Conservation (phyloP, 352 stramenopile species). For the Thalassiosira mediterranea region DNA sequence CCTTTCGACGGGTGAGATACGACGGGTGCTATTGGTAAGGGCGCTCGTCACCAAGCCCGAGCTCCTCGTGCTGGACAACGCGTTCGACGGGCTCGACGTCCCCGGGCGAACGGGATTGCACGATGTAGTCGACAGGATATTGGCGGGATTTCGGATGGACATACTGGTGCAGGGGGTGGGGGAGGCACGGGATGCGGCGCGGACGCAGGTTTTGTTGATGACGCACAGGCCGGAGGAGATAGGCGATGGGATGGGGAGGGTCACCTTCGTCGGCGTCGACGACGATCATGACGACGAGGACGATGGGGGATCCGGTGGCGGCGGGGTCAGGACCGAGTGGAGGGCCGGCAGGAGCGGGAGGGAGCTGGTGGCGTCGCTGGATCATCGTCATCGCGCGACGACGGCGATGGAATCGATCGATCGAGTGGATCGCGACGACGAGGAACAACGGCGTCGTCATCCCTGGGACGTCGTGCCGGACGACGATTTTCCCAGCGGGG, state of each 20-base stretch:
- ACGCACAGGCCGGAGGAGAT: conserved; percentile 90
- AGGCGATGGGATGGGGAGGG: conserved; percentile 83
- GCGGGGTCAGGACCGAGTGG: conserved; percentile 36
- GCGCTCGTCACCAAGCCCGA: conserved; percentile 86
- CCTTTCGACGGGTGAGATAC: conserved; percentile 91
- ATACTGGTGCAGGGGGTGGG: conserved; percentile 88
- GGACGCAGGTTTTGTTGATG: conserved; percentile 89
- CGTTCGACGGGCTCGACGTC: conserved; percentile 92
- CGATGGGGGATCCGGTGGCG: background rate
- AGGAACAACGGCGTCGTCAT: too few species aligned
- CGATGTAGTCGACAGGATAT: conserved; percentile 88
- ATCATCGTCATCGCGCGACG: too few species aligned
- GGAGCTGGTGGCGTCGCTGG: conserved; percentile 42
- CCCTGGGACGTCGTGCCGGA: conserved; percentile 10
- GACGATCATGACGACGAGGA: background rate
- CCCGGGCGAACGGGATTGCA: conserved; percentile 84
- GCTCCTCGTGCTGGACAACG: conserved; percentile 91
- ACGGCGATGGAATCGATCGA: too few species aligned
- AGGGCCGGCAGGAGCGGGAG: conserved; percentile 37
- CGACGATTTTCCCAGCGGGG: conserved; percentile 24
- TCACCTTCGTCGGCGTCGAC: conserved; percentile 45
- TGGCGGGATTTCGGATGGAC: conserved; percentile 88
- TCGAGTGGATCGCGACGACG: too few species aligned
- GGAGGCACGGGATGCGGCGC: conserved; percentile 84
- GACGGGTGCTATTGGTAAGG: conserved; percentile 89